phyloP scores from a whole-genome alignment of 441 rosid genomes.

The Francoa sonchifolia region DNA sequence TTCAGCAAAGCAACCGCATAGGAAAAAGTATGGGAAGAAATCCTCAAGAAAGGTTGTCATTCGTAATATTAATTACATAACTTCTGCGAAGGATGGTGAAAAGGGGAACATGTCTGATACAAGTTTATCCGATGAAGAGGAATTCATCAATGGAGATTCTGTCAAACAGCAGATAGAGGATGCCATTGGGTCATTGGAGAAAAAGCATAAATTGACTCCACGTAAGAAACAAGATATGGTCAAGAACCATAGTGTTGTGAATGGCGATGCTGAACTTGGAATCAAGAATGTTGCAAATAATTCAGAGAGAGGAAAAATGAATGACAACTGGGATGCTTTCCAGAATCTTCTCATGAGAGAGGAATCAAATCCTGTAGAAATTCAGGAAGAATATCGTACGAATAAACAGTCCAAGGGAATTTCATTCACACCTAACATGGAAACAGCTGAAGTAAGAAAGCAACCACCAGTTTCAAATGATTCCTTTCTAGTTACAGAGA shows the following conservation, averaged over 20 bases:
- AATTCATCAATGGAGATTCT: conserved; percentile 43
- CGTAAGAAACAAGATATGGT: conserved; percentile 35
- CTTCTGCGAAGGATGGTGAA: conserved; percentile 64
- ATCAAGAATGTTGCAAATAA: conserved; percentile 12
- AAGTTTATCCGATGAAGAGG: conserved; percentile 45
- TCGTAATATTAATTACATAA: conserved; percentile 84
- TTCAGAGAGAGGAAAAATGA: conserved; percentile 27
- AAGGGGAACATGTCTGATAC: conserved; percentile 36
- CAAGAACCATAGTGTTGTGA: conserved; percentile 5
- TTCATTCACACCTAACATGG: conserved; percentile 18
- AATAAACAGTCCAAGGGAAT: conserved; percentile 20
- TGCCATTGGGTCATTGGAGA: conserved; percentile 67
- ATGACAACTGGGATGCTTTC: conserved; percentile 71
- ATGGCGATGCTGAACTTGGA: conserved; percentile 19
- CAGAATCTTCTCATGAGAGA: conserved; percentile 67
- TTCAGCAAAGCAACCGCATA: conserved; percentile 17
- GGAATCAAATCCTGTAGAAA: conserved; percentile 20
- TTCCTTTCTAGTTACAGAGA: conserved; percentile 38
- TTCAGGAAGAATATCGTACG: conserved; percentile 24
- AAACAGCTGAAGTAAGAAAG: conserved; percentile 33
- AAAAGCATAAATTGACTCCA: conserved; percentile 43
- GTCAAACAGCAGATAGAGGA: conserved; percentile 71
- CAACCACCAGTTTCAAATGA: conserved; percentile 34
- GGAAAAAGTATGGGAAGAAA: conserved; percentile 53
- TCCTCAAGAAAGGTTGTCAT: conserved; percentile 85